These are phyloP conservation scores for Colletotrichum sp. DNA, from an alignment of 2,329 filamentous ascomycete species.

Conservation along the genomic window DNA sequence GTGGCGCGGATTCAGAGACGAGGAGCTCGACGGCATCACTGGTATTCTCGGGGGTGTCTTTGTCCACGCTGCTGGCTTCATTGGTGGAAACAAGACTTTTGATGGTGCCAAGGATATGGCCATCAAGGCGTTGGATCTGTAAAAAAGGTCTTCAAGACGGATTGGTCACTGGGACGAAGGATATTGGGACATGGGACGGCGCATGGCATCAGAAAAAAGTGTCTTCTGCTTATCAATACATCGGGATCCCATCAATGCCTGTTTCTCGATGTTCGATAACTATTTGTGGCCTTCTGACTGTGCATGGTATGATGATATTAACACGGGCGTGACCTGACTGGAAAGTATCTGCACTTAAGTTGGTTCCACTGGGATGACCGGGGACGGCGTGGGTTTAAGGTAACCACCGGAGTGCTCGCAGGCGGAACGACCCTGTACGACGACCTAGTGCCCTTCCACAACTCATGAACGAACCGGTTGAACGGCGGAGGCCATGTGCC, in stretches of 20 bases:
- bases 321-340: not conserved
- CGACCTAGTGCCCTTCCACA: not conserved
- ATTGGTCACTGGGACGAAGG: not conserved
- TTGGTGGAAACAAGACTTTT: conserved; percentile 91
- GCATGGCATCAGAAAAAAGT: conserved; percentile 19
- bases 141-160: not conserved
- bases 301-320: not conserved
- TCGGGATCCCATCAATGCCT: not conserved
- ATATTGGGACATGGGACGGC: not conserved
- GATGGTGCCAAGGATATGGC: conserved; percentile 90
- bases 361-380: not conserved
- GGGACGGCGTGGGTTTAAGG: not conserved
- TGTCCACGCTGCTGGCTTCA: conserved; percentile 93
- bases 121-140: conserved; percentile 65
- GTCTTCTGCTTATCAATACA: conserved; percentile 15
- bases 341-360: not conserved
- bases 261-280: not conserved
- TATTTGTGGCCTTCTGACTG: not conserved
- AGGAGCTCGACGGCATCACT: conserved; percentile 76
- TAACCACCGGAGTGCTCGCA: not conserved
- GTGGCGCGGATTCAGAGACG: conserved; percentile 91
- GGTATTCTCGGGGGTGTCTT: conserved; percentile 82
- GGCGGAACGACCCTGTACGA: not conserved
- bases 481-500: not conserved
- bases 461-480: not conserved